These are phyloP conservation scores for Phaffia rhodozyma DNA, from an alignment of 1,284 basidiomycete genomes.

Conservation along the genomic window DNA sequence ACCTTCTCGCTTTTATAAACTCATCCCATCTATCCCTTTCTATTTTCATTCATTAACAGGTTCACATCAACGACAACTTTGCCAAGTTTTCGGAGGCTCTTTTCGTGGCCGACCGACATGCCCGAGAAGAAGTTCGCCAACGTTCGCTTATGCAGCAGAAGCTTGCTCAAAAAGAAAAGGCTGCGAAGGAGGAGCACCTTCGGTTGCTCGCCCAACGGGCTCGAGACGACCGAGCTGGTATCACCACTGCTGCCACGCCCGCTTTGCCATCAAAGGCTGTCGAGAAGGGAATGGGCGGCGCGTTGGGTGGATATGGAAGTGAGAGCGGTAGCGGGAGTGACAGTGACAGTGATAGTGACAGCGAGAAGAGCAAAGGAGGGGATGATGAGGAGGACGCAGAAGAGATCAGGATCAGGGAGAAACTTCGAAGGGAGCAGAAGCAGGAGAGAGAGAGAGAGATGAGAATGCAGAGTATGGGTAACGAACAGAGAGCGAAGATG, in stretches of 20 bases:
- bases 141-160: slow-evolving; percentile 96
- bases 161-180: slow-evolving; percentile 94
- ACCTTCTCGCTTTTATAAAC: no score
- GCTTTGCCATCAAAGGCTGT: slow-evolving; percentile 41
- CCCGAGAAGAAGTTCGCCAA: slow-evolving; percentile 93
- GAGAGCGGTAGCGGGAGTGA: slow-evolving; percentile 38
- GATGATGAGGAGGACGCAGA: slow-evolving; percentile 62
- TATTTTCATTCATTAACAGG: slow-evolving; percentile 38
- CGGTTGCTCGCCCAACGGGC: slow-evolving; percentile 88
- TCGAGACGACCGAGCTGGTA: slow-evolving; percentile 79
- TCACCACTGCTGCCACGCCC: slow-evolving; percentile 37
- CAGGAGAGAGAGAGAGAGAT: slow-evolving; percentile 91
- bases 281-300: slow-evolving; percentile 48
- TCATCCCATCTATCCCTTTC: slow-evolving; percentile 14
- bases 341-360: slow-evolving; percentile 34
- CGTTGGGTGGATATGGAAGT: slow-evolving; percentile 73
- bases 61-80: slow-evolving; percentile 98
- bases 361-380: slow-evolving; percentile 25
- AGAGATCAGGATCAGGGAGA: slow-evolving; percentile 70
- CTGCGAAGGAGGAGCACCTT: slow-evolving; percentile 89
- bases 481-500: slow-evolving; percentile 89
- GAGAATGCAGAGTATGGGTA: slow-evolving; percentile 98
- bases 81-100: slow-evolving; percentile 96
- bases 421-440: slow-evolving; percentile 82
- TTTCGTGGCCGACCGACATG: slow-evolving; percentile 93